Conservation (phyloP, 1,139 yeast species). For the Candida mesenterica region DNA sequence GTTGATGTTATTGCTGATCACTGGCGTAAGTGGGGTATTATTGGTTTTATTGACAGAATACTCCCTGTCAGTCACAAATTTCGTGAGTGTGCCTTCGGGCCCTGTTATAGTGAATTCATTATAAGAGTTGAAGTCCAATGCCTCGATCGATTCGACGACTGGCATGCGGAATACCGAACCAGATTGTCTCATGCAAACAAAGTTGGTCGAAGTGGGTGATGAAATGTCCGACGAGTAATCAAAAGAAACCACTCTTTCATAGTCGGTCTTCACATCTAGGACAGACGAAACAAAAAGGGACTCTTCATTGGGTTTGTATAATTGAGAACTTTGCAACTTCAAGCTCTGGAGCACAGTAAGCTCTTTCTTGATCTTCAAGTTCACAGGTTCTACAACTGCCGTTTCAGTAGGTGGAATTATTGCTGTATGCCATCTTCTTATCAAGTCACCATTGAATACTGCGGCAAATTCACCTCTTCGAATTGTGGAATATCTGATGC, state of each 20-base stretch:
- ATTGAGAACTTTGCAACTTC: slow-evolving; percentile 34
- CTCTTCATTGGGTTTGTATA: slow-evolving; percentile 43
- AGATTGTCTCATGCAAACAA: slow-evolving; percentile 86
- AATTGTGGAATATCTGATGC: slow-evolving; percentile 69
- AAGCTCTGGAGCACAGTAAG: slow-evolving; percentile 24
- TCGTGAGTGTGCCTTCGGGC: slow-evolving; percentile 53
- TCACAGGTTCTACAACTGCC: slow-evolving; percentile 2
- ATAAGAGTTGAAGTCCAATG: slow-evolving; percentile 63
- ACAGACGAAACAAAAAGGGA: slow-evolving; percentile 75
- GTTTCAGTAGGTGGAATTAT: slow-evolving; percentile 45
- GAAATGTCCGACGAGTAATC: slow-evolving; percentile 68
- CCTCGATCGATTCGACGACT: slow-evolving; percentile 64
- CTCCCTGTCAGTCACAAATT: slow-evolving; percentile 26
- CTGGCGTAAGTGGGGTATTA: slow-evolving; percentile 2
- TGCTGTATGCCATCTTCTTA: slow-evolving; percentile 83
- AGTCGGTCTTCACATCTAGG: slow-evolving; percentile 70
- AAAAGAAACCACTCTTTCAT: slow-evolving; percentile 79
- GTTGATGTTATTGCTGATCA: not conserved
- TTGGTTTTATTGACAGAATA: not conserved
- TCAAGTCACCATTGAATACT: slow-evolving; percentile 71
- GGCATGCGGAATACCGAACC: slow-evolving; percentile 85
- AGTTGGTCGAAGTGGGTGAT: slow-evolving; percentile 47
- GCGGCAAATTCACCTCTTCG: slow-evolving; percentile 76
- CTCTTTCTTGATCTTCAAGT: slow-evolving; percentile 6
- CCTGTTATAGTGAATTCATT: slow-evolving; percentile 72